These are phyloP conservation scores for Globisporangium middletonii DNA, from an alignment of 352 stramenopile species.

Conservation along the genomic window DNA sequence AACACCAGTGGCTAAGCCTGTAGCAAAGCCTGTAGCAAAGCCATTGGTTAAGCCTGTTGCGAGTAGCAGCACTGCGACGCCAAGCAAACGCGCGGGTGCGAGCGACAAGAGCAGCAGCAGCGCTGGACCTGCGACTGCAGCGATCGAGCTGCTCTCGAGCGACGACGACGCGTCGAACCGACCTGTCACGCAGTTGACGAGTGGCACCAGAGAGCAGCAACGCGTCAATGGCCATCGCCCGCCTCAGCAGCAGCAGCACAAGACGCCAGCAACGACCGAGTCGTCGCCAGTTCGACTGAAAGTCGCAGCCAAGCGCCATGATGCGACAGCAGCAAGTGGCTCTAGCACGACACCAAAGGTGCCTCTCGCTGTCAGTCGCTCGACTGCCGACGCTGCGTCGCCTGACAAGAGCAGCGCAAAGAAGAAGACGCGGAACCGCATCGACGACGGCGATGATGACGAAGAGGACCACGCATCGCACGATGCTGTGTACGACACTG, in stretches of 20 bases:
- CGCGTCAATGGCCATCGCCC: neutral
- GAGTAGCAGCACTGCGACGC: no score
- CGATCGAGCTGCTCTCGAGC: conserved; percentile 27
- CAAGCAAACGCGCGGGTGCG: neutral
- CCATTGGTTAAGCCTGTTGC: no score
- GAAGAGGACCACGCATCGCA: neutral
- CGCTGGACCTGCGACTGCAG: conserved; percentile 4
- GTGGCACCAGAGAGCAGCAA: neutral
- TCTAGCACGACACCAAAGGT: neutral
- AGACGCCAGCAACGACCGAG: neutral
- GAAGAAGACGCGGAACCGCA: neutral
- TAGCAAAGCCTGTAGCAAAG: no score
- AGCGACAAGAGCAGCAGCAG: conserved; percentile 1
- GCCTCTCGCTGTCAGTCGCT: neutral
- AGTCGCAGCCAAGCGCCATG: neutral
- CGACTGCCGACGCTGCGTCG: neutral
- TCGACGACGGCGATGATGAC: neutral
- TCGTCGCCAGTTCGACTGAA: neutral
- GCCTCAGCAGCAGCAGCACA: neutral
- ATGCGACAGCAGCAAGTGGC: neutral
- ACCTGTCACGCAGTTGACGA: neutral
- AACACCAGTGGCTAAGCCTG: no score
- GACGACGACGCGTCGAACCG: conserved; percentile 12
- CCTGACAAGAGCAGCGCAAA: neutral
- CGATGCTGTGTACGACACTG: neutral